These are phyloP conservation scores for Casuarina cunninghamiana DNA, from an alignment of 306 rosid genomes.

Conservation along the genomic window DNA sequence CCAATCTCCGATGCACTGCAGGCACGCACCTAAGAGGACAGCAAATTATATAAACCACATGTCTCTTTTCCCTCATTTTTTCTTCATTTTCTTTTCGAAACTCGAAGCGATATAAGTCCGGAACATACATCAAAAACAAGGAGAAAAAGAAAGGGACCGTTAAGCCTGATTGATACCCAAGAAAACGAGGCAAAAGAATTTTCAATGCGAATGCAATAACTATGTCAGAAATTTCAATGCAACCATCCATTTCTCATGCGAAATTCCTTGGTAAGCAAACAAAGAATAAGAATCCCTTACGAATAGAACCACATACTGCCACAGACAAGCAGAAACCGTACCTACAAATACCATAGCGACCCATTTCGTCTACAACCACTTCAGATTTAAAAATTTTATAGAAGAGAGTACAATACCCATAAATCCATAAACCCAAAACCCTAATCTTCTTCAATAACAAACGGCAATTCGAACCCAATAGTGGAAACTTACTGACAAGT, in stretches of 20 bases:
- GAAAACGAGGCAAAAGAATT: not conserved
- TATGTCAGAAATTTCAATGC: not conserved
- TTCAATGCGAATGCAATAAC: not conserved
- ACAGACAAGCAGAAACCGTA: not conserved
- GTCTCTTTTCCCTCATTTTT: not conserved
- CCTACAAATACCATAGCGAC: not conserved
- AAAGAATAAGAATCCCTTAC: not conserved
- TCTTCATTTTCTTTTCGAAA: not conserved
- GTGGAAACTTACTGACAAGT: slow-evolving; percentile 40
- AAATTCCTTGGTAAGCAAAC: not conserved
- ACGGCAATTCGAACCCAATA: not conserved
- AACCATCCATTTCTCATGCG: not conserved
- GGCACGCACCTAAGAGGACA: not conserved
- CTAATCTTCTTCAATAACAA: not conserved
- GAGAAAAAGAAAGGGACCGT: not conserved
- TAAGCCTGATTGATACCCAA: not conserved
- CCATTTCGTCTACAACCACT: not conserved
- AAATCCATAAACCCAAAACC: not conserved
- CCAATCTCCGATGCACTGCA: not conserved
- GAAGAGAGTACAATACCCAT: not conserved
- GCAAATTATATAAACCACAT: not conserved
- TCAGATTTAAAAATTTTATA: not conserved
- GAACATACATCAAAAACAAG: not conserved
- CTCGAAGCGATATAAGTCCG: not conserved
- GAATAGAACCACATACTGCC: not conserved